Conservation (phyloP, 1,284 basidiomycete species). For the Pseudozyma sp. region DNA sequence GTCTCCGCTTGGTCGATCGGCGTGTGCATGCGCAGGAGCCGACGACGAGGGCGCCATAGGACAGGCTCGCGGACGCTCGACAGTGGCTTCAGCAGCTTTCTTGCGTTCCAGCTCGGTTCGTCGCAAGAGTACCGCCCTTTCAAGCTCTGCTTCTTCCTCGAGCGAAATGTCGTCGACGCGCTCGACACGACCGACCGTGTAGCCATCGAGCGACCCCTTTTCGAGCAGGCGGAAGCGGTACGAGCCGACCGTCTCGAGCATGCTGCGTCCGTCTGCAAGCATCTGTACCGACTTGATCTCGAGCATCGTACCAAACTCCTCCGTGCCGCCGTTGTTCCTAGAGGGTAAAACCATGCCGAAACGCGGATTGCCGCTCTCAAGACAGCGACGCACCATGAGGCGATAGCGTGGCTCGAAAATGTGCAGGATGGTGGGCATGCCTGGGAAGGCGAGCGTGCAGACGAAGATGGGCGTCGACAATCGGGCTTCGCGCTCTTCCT, state of each 20-base stretch:
- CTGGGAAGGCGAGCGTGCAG: conserved; percentile 88
- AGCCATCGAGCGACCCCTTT: conserved; percentile 79
- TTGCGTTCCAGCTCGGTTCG: conserved; percentile 36
- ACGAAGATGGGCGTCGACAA: conserved; percentile 91
- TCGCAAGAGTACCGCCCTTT: conserved; percentile 34
- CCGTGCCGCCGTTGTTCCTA: conserved; percentile 70
- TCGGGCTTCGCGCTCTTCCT: conserved; percentile 80
- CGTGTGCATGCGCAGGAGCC: conserved; percentile 10
- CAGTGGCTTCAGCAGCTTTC: conserved; percentile 23
- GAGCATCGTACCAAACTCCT: conserved; percentile 90
- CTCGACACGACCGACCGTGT: conserved; percentile 86
- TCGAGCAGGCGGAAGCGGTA: conserved; percentile 87
- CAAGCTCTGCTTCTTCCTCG: conserved; percentile 53
- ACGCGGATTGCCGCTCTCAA: conserved; percentile 77
- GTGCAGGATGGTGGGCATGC: conserved; percentile 87
- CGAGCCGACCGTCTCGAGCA: conserved; percentile 86
- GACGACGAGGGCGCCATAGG: conserved; percentile 24
- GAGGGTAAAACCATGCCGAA: conserved; percentile 91
- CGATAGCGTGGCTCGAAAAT: conserved; percentile 91
- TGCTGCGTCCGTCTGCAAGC: conserved; percentile 86
- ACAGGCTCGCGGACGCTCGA: conserved; percentile 8
- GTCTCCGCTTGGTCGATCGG: not conserved
- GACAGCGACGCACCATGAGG: conserved; percentile 90
- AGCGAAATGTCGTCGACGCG: conserved; percentile 53
- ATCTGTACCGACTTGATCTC: conserved; percentile 87